phyloP scores from a whole-genome alignment of 1,284 basidiomycete genomes.

The Cystobasidium pallidum region DNA sequence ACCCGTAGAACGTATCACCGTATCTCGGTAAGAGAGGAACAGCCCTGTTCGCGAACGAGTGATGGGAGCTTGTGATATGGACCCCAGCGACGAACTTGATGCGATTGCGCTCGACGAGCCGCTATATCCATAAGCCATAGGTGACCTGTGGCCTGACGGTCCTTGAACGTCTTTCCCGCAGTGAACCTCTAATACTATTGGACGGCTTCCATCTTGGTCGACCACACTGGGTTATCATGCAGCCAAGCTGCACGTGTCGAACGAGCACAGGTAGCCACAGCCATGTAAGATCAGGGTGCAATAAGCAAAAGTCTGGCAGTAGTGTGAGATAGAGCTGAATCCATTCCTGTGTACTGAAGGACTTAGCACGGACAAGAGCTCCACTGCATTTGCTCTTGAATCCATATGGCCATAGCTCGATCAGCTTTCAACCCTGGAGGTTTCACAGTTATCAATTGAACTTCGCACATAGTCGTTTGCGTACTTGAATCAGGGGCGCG shows the following conservation, averaged over 20 bases:
- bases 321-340: too few relatives aligned
- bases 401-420: too few relatives aligned
- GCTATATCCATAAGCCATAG: slow-evolving; percentile 17
- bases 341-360: too few relatives aligned
- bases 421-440: not conserved
- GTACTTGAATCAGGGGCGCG: too few relatives aligned
- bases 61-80: slow-evolving; percentile 21
- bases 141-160: too few relatives aligned
- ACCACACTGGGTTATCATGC: not conserved
- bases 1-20: slow-evolving; percentile 64
- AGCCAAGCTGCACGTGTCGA: slow-evolving; percentile 11
- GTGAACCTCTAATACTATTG: not conserved
- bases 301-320: too few relatives aligned
- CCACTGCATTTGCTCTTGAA: too few relatives aligned
- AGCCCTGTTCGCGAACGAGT: slow-evolving; percentile 89
- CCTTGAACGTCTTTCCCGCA: not conserved
- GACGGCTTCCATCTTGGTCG: not conserved
- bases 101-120: slow-evolving; percentile 4
- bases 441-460: not conserved
- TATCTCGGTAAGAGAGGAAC: slow-evolving; percentile 93
- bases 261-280: too few relatives aligned
- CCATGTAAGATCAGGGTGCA: too few relatives aligned
- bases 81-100: slow-evolving; percentile 22
- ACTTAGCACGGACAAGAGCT: too few relatives aligned
- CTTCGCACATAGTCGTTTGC: too few relatives aligned